These are phyloP conservation scores for Penicillium corylophilum DNA, from an alignment of 2,329 filamentous ascomycete species.

Conservation along the genomic window DNA sequence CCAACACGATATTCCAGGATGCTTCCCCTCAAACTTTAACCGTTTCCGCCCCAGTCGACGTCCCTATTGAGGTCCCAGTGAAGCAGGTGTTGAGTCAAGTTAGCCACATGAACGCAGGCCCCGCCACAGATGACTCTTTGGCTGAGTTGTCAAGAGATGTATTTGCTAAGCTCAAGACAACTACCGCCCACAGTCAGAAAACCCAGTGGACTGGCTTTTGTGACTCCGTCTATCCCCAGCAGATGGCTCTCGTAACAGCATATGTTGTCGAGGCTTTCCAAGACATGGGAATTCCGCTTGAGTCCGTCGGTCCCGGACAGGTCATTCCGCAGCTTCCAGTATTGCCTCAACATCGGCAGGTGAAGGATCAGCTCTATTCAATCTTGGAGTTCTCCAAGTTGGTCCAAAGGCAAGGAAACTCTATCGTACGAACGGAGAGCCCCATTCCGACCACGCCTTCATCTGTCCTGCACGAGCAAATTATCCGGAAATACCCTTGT, in stretches of 20 bases:
- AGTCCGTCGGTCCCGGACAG: neutral
- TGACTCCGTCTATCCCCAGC: slow-evolving; percentile 17
- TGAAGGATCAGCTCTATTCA: neutral
- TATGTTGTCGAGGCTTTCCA: slow-evolving; percentile 30
- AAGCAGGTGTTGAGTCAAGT: too few relatives aligned
- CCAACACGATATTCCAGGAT: too few relatives aligned
- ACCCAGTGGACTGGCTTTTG: slow-evolving; percentile 16
- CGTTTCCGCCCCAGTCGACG: too few relatives aligned
- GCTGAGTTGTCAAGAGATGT: too few relatives aligned
- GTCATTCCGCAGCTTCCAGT: neutral
- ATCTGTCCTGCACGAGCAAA: neutral
- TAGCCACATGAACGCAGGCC: too few relatives aligned
- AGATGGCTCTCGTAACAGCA: slow-evolving; percentile 23
- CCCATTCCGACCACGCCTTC: neutral
- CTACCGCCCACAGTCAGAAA: neutral
- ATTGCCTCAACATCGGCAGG: neutral
- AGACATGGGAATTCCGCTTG: slow-evolving; percentile 15
- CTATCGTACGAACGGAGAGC: neutral
- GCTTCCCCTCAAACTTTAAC: too few relatives aligned
- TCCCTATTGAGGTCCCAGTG: too few relatives aligned
- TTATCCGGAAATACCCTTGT: slow-evolving; percentile 31
- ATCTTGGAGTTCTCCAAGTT: neutral
- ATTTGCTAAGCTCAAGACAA: too few relatives aligned
- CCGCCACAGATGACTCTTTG: too few relatives aligned
- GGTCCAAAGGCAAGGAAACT: too few relatives aligned